phyloP scores from a whole-genome alignment of 306 rosid genomes.

The Arachis hypogaea region DNA sequence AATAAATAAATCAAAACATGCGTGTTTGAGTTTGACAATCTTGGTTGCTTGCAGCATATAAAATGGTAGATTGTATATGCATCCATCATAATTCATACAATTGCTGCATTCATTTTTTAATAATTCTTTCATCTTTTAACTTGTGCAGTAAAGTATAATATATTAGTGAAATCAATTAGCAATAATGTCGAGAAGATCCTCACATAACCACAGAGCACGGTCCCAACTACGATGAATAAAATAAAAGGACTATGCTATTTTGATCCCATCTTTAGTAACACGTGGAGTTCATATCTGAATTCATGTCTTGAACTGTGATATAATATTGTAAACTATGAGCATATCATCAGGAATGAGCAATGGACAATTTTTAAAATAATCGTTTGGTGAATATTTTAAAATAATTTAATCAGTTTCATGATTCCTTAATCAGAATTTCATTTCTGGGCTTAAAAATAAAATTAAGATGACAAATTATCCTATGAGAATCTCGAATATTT shows the following conservation, averaged over 20 bases:
- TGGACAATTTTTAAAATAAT: too few relatives aligned
- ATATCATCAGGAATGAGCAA: neutral
- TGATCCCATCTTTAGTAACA: neutral
- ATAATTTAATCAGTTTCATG: neutral
- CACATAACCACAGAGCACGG: neutral
- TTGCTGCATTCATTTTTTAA: constrained; percentile 6
- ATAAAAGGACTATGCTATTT: neutral
- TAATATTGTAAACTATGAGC: neutral
- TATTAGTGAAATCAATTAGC: neutral
- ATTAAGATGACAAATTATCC: neutral
- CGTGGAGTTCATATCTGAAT: neutral
- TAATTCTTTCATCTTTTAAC: neutral
- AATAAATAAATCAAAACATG: neutral
- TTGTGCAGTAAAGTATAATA: neutral
- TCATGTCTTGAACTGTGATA: neutral
- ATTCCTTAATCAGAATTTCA: neutral
- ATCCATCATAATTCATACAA: neutral
- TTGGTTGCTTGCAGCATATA: neutral
- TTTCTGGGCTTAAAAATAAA: too few relatives aligned
- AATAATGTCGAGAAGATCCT: constrained; percentile 11
- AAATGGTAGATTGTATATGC: neutral
- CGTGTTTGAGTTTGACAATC: neutral
- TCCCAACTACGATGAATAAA: neutral
- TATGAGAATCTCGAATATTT: neutral
- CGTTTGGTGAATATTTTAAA: neutral